phyloP scores from a whole-genome alignment of 2,329 filamentous ascomycete species.

The Alternaria angustiovoidea region DNA sequence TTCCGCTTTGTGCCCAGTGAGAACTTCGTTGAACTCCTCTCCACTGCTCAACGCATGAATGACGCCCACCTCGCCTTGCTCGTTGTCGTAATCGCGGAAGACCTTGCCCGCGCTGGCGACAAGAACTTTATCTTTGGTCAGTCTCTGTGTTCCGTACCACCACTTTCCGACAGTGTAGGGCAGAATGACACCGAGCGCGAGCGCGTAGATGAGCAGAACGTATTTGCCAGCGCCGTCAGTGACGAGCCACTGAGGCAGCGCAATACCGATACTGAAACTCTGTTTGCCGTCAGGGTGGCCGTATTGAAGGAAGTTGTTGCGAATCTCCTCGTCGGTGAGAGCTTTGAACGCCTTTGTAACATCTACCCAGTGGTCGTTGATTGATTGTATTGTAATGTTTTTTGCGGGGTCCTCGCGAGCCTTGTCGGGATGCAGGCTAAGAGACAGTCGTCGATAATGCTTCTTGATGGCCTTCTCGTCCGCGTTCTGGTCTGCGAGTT shows the following conservation, averaged over 20 bases:
- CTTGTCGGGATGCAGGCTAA: slow-evolving; percentile 94
- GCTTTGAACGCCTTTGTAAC: slow-evolving; percentile 98
- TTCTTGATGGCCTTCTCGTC: slow-evolving; percentile 91
- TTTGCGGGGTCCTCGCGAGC: slow-evolving; percentile 80
- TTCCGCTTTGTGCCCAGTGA: slow-evolving; percentile 82
- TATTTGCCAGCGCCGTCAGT: slow-evolving; percentile 96
- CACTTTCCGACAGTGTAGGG: slow-evolving; percentile 94
- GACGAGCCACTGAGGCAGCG: slow-evolving; percentile 89
- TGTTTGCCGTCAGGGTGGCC: slow-evolving; percentile 98
- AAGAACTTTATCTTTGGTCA: slow-evolving; percentile 91
- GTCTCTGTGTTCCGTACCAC: slow-evolving; percentile 97
- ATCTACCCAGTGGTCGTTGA: slow-evolving; percentile 92
- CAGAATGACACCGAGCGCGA: slow-evolving; percentile 85
- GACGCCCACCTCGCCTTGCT: slow-evolving; percentile 80
- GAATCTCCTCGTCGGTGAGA: slow-evolving; percentile 94
- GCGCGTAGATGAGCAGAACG: slow-evolving; percentile 86
- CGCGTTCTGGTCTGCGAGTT: slow-evolving; percentile 66
- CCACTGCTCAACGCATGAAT: slow-evolving; percentile 83
- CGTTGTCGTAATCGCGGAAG: slow-evolving; percentile 90
- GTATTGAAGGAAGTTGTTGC: slow-evolving; percentile 95
- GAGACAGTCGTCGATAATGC: slow-evolving; percentile 85
- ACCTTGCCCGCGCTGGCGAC: slow-evolving; percentile 94
- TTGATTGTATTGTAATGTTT: slow-evolving; percentile 84
- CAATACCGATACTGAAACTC: slow-evolving; percentile 96
- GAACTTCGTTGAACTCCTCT: slow-evolving; percentile 80